Percentiles rank a stretch among this genome's conserved stretches.
phyloP scores from a whole-genome alignment of 2,329 filamentous ascomycete genomes.

The Truncatella angustata region DNA sequence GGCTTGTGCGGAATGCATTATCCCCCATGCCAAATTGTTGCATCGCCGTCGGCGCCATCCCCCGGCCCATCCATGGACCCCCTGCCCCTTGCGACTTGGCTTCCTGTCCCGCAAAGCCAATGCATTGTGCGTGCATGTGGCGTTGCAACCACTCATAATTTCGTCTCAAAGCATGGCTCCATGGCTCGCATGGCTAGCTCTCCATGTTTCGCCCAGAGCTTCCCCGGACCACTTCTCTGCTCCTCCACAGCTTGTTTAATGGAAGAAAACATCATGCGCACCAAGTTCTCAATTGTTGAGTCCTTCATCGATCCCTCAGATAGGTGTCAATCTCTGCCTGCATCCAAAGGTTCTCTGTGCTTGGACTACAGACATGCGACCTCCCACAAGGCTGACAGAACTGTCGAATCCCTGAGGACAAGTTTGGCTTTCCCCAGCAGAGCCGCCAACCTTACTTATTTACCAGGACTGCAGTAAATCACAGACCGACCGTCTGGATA shows the following conservation, averaged over 20 bases:
- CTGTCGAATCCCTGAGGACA: not conserved
- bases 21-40: not conserved
- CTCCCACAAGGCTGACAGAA: not conserved
- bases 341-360: no score
- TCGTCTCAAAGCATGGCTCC: not conserved
- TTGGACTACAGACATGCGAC: no score
- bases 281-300: no score
- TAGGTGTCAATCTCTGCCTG: no score
- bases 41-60: not conserved
- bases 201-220: conserved; percentile 2
- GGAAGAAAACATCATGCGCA: no score
- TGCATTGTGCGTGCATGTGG: not conserved
- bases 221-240: conserved; percentile 1
- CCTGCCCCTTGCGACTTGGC: not conserved
- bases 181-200: not conserved
- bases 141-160: not conserved
- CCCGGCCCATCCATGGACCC: not conserved
- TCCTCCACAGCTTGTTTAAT: not conserved
- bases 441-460: not conserved
- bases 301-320: no score
- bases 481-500: not conserved
- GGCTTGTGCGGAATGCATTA: not conserved
- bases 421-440: not conserved
- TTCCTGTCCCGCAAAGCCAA: not conserved
- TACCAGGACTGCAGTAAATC: not conserved